phyloP scores from a whole-genome alignment of 345 rosid genomes.

The Anastatica hierochuntica region DNA sequence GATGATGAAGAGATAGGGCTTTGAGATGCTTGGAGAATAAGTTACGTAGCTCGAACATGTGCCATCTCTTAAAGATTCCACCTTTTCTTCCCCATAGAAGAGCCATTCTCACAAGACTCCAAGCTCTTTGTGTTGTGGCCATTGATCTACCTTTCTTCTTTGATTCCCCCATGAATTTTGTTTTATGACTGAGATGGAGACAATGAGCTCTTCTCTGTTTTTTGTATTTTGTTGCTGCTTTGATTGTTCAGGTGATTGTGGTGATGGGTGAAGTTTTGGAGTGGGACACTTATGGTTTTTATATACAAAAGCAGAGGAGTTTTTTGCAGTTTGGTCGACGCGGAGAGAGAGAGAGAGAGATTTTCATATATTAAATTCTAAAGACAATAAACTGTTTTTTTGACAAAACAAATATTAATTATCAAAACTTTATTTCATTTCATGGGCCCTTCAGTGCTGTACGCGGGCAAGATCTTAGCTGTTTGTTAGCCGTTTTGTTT shows the following conservation, averaged over 20 bases:
- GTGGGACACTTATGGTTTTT: not conserved
- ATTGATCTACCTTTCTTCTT: conserved; percentile 28
- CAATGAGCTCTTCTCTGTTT: not conserved
- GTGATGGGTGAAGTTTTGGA: conserved; percentile 6
- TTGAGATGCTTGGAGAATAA: conserved; percentile 46
- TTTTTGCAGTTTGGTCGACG: conserved; percentile 16
- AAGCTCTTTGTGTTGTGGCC: conserved; percentile 29
- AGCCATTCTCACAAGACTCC: conserved; percentile 51
- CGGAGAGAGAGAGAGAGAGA: conserved; percentile 5
- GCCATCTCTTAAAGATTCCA: conserved; percentile 44
- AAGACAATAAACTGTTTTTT: not conserved
- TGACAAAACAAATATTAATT: not conserved
- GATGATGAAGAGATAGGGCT: conserved; percentile 31
- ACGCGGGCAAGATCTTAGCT: conserved; percentile 27
- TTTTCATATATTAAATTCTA: not conserved
- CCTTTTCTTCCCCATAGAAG: conserved; percentile 75
- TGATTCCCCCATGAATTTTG: conserved; percentile 7
- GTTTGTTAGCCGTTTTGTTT: conserved; percentile 20
- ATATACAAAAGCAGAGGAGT: not conserved
- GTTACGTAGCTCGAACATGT: conserved; percentile 41
- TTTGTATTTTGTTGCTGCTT: not conserved
- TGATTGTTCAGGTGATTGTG: not conserved
- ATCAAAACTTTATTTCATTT: not conserved
- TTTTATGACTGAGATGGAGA: too few relatives aligned
- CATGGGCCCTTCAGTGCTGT: conserved; percentile 20